These are phyloP conservation scores for Dendrobium catenatum DNA, from an alignment of 106 monocot genomes.

Conservation along the genomic window DNA sequence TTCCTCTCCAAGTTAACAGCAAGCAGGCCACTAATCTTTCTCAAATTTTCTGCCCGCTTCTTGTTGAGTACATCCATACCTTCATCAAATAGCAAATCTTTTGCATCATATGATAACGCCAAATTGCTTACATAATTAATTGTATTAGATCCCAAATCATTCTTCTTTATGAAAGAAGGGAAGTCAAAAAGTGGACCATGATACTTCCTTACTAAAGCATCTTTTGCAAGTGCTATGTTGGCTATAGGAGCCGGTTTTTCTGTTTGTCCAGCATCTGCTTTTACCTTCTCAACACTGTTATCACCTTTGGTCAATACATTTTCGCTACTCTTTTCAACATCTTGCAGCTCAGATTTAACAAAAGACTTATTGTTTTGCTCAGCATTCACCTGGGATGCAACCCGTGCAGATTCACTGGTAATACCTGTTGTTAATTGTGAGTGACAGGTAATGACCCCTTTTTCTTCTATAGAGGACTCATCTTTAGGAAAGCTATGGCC, in stretches of 20 bases:
- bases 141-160: constrained; percentile 40
- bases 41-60: constrained; percentile 68
- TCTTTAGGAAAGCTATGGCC: constrained; percentile 38
- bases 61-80: constrained; percentile 54
- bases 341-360: constrained; percentile 59
- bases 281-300: constrained; percentile 36
- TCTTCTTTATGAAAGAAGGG: constrained; percentile 71
- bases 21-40: constrained; percentile 71
- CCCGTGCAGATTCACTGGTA: constrained; percentile 26
- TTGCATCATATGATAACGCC: constrained; percentile 62
- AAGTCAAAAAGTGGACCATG: constrained; percentile 96
- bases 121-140: constrained; percentile 47
- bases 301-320: constrained; percentile 35
- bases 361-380: constrained; percentile 28
- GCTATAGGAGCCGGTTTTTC: constrained; percentile 32
- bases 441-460: constrained; percentile 7
- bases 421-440: constrained; percentile 13
- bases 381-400: constrained; percentile 22
- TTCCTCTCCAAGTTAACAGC: constrained; percentile 77
- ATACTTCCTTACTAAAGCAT: constrained; percentile 56
- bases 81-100: constrained; percentile 77
- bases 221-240: constrained; percentile 21
- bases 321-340: constrained; percentile 33
- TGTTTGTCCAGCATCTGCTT: constrained; percentile 36
- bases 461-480: constrained; percentile 48